Base-by-base conservation (phyloP, 306 rosid genomes). In the Cicer pinnatifidum region DNA sequence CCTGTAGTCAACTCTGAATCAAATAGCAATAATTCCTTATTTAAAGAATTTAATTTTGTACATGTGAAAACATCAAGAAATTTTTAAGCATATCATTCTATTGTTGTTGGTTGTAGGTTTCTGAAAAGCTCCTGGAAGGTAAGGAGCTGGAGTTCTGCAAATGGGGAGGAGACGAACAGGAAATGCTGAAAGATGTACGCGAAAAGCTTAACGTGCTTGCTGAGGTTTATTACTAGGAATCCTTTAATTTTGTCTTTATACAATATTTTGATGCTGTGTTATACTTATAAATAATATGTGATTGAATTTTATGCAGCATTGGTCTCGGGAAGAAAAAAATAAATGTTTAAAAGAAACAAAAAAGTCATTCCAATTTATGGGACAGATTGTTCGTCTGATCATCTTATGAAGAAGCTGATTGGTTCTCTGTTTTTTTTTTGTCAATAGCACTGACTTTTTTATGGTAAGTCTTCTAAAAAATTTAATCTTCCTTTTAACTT, bases 151-250 rank as follows among this genome's bases (percentile, higher is more conserved):
- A 89, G 54, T 86, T 91, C 71, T 84, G 67, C 85, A 76, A 78
- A 69, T 91, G 98, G 96, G 96, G 84, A 67, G 92, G 85, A 48
- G 85, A 89, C 59, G 87, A 71, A 15, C 84, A 56, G 9, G 89
- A 91, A 73, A 67, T 83, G 67, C 68, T 89, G 78, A 89, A 87
- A 82, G 88, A 71, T 72, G 86, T 91, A 9, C 97, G 96, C 0
- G 93, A 86, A 80, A 94, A 94, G 77, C 90, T 94, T 48, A 90
- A 90, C 86, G 79, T 77, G 84, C 89, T 94, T 68, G 88, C 90
- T 70, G 91, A 88, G 96, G 99, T 94, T 50, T 61, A 44, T 69
- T 52, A 62, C 63, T 59, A 61, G 8, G 63, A 71, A 67, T 75
- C 11, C 67, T 45, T 57, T 33, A 19, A 10, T 67, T 61, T 11